Conservation (phyloP, 768 basidiomycete species). For the Hemileccinum rubropunctum region DNA sequence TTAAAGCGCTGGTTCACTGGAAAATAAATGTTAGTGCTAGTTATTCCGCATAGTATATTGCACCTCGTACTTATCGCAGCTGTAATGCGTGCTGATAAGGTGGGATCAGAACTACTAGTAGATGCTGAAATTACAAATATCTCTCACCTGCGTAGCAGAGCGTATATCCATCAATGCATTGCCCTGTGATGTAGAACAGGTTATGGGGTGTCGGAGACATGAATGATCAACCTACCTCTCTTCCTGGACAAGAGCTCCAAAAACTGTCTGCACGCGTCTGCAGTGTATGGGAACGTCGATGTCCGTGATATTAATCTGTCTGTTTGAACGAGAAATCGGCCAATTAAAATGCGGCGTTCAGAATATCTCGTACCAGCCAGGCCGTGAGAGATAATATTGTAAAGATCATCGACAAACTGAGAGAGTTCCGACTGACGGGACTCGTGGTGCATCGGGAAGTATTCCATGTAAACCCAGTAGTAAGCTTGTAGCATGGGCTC, state of each 20-base stretch:
- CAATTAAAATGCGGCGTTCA: too few species aligned
- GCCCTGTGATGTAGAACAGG: slow-evolving; percentile 17
- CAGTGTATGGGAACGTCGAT: slow-evolving; percentile 56
- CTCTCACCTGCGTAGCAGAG: slow-evolving; percentile 38
- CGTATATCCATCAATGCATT: slow-evolving; percentile 37
- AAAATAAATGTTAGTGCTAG: background rate
- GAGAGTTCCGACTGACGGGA: slow-evolving; percentile 36
- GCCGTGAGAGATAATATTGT: slow-evolving; percentile 49
- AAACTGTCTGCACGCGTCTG: slow-evolving; percentile 43
- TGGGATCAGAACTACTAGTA: background rate
- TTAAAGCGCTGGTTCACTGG: background rate
- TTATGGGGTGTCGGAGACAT: background rate
- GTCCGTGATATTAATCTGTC: slow-evolving; percentile 56
- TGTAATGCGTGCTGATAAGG: slow-evolving; percentile 42
- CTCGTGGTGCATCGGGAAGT: slow-evolving; percentile 51
- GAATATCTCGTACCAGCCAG: slow-evolving; percentile 41
- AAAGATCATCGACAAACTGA: slow-evolving; percentile 44
- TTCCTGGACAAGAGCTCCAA: slow-evolving; percentile 42
- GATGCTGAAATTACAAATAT: background rate
- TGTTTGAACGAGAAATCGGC: background rate
- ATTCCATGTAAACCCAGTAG: slow-evolving; percentile 61
- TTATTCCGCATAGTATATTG: background rate
- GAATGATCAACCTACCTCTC: slow-evolving; percentile 32
- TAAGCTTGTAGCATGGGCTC: background rate
- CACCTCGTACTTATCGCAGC: slow-evolving; percentile 36